Conservation (phyloP, 441 rosid species). For the Erysimum pusillum region DNA sequence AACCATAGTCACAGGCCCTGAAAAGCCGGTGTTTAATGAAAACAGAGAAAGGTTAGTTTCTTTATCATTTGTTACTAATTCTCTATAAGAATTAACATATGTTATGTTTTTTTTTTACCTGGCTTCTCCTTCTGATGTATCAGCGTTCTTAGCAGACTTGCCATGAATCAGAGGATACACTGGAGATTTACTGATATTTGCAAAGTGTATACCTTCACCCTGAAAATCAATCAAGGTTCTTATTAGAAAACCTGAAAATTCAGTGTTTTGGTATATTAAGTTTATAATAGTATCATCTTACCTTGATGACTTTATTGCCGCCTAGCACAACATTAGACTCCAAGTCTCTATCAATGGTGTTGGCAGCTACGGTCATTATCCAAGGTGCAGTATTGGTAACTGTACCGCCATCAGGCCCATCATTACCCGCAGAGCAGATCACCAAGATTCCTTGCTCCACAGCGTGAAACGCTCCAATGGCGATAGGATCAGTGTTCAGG, state of each 20-base stretch:
- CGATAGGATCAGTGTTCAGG: slow-evolving; percentile 64
- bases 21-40: slow-evolving; percentile 28
- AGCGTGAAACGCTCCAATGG: slow-evolving; percentile 85
- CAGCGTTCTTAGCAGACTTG: slow-evolving; percentile 57
- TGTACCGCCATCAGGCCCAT: slow-evolving; percentile 61
- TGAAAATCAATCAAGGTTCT: slow-evolving; percentile 27
- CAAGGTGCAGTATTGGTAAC: slow-evolving; percentile 79
- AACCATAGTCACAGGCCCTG: slow-evolving; percentile 61
- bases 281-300: slow-evolving; percentile 25
- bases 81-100: slow-evolving; percentile 7
- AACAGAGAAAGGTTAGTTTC: neutral
- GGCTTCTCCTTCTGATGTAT: slow-evolving; percentile 52
- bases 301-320: slow-evolving; percentile 67
- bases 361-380: slow-evolving; percentile 85
- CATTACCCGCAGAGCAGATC: slow-evolving; percentile 87
- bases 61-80: neutral
- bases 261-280: neutral
- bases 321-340: slow-evolving; percentile 75
- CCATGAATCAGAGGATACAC: slow-evolving; percentile 62
- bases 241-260: neutral
- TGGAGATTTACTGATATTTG: slow-evolving; percentile 56
- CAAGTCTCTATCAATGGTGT: slow-evolving; percentile 81
- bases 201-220: slow-evolving; percentile 81
- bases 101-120: slow-evolving; percentile 51
- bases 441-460: slow-evolving; percentile 72